A percentile compares a stretch with the other conserved stretches of the same genome.
phyloP scores from a whole-genome alignment of 768 basidiomycete species.

The Roridomyces roridus region DNA sequence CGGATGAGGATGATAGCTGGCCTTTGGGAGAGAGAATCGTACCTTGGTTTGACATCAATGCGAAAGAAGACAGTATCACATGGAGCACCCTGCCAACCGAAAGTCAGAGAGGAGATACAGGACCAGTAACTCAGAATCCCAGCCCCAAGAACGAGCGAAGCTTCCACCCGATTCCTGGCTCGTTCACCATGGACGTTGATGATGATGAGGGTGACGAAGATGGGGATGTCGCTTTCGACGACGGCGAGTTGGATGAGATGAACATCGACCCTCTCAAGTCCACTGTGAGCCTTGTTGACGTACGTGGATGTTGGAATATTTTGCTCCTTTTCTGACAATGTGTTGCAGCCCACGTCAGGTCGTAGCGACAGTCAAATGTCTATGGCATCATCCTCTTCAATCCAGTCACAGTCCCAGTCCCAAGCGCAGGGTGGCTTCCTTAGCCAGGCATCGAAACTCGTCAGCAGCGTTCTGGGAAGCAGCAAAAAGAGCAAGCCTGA shows the following conservation, averaged over 20 bases:
- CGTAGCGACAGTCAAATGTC: constrained; percentile 64
- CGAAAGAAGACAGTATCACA: constrained; percentile 73
- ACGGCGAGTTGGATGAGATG: constrained; percentile 49
- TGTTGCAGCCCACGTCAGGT: constrained; percentile 31
- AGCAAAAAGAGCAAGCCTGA: constrained; percentile 77
- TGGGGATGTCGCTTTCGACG: constrained; percentile 28
- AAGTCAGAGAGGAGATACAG: constrained; percentile 55
- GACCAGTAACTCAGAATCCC: constrained; percentile 17
- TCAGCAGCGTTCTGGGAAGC: constrained; percentile 69
- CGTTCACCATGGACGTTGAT: constrained; percentile 44
- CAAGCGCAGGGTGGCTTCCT: constrained; percentile 68
- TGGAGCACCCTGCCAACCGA: constrained; percentile 76
- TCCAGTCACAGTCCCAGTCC: constrained; percentile 15
- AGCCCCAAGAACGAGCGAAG: constrained; percentile 18
- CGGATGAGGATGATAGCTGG: constrained; percentile 79
- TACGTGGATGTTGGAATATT: constrained; percentile 32
- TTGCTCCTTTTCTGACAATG: constrained; percentile 2
- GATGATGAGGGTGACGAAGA: constrained; percentile 42
- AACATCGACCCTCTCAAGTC: constrained; percentile 44
- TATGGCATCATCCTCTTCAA: constrained; percentile 53
- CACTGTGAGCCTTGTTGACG: constrained; percentile 48
- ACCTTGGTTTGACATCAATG: constrained; percentile 65
- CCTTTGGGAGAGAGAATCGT: constrained; percentile 71
- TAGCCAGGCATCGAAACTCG: constrained; percentile 71
- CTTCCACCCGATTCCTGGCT: constrained; percentile 34